Evolutionary conservation across 2,329 filamentous ascomycete genomes (phyloP).

Genomic region (Xylaria sp.): DNA sequence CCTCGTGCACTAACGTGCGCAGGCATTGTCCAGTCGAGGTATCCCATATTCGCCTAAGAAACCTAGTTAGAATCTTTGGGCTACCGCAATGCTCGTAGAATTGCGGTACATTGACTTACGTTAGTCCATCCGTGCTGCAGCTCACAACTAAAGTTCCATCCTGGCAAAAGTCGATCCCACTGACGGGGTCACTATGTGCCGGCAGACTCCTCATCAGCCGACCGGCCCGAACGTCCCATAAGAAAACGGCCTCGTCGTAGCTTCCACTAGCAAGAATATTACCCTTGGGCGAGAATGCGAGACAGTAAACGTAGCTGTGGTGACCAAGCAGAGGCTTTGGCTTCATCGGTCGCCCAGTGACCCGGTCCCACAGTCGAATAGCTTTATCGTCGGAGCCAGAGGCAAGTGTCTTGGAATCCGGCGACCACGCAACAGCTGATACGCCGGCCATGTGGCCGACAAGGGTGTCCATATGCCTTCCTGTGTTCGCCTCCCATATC

Average conservation of each 20-base stretch:
- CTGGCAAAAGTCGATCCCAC: constrained; percentile 89
- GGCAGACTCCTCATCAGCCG: constrained; percentile 89
- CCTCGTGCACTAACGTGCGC: constrained; percentile 93
- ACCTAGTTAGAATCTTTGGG: neutral
- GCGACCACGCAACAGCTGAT: constrained; percentile 92
- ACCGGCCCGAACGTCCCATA: constrained; percentile 94
- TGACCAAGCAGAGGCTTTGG: constrained; percentile 78
- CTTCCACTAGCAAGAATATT: constrained; percentile 96
- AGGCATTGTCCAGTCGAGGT: constrained; percentile 94
- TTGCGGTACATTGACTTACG: constrained; percentile 60
- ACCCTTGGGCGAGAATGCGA: constrained; percentile 97
- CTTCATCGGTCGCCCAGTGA: constrained; percentile 67
- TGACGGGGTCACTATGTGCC: constrained; percentile 93
- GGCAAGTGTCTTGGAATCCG: constrained; percentile 86
- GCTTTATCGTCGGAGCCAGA: constrained; percentile 96
- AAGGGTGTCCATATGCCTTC: constrained; percentile 84
- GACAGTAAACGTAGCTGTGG: constrained; percentile 93
- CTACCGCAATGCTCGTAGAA: neutral
- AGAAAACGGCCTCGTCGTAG: constrained; percentile 95
- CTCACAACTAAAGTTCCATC: constrained; percentile 93
- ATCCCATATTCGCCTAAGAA: constrained; percentile 84
- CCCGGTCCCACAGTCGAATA: constrained; percentile 88
- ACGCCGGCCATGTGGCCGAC: constrained; percentile 94
- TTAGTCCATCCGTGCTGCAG: constrained; percentile 90
- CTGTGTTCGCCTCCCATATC: constrained; percentile 85